Evolutionary conservation across 2,329 filamentous ascomycete genomes (phyloP), one percentile per base, ranked within the genome.

Genomic region (Cercospora zeina): DNA sequence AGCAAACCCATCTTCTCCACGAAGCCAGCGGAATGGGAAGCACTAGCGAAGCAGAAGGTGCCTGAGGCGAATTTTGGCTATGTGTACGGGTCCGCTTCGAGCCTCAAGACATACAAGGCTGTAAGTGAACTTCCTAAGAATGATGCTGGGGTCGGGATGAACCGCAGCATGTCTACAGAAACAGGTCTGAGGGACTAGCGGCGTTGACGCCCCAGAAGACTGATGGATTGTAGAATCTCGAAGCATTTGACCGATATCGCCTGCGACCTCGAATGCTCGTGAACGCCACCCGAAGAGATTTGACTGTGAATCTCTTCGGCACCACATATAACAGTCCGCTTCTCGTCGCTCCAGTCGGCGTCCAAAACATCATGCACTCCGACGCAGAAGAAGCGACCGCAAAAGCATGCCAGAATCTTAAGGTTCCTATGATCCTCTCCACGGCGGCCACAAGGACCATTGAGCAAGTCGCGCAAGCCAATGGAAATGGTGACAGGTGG

Each of bases 331-430:
- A 77, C 2, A 79, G 76, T 14, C 87, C 86, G 0, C 67, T 89
- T 0, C 71, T 89, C 1, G 82, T 88, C 70, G 88, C 87, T 0
- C 89, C 89, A 0, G 80, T 91, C 1, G 89, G 89, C 0, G 87
- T 90, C 0, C 87, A 91, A 68, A 78, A 78, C 1, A 85, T 89
- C 33, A 86, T 89, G 70, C 87, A 92, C 67, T 72, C 77, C 0
- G 85, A 89, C 67, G 84, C 80, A 13, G 89, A 92, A 69, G 78
- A 81, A 1, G 88, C 86, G 0, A 81, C 86, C 0, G 86, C 88
- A 0, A 75, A 80, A n/a, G 86, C 85, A 0, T 89, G 86, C 62
- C 80, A 81, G 2, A 80, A 84, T 13, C 77, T 86, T 1, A 78
- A 81, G 1, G 79, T 91, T 0, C 88, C 89, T 0, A 90, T 86